These are phyloP conservation scores for Atalantia buxifolia DNA, from an alignment of 345 rosid genomes.

Conservation along the genomic window DNA sequence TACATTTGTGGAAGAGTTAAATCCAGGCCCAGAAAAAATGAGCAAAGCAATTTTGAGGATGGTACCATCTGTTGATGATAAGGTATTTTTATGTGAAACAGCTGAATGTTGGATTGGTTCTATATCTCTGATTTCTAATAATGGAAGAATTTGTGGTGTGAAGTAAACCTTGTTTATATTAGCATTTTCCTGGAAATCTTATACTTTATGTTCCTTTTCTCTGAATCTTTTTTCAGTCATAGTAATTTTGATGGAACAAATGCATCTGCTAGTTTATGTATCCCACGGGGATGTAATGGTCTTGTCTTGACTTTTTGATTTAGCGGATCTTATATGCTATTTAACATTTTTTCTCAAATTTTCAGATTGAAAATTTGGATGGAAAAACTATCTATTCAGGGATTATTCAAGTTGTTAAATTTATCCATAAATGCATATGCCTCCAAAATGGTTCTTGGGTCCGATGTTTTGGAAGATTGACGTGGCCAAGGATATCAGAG, in stretches of 20 bases:
- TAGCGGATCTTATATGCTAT: background rate
- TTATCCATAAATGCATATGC: constrained; percentile 60
- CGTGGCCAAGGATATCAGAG: constrained; percentile 92
- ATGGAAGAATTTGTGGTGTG: background rate
- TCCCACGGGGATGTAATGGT: background rate
- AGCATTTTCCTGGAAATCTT: background rate
- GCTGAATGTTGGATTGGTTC: background rate
- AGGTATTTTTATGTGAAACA: constrained; percentile 37
- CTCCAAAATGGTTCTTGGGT: constrained; percentile 73
- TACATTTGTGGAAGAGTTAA: constrained; percentile 48
- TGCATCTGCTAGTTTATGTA: background rate
- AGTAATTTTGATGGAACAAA: background rate
- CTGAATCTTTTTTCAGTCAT: background rate
- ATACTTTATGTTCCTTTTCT: background rate
- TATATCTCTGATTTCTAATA: background rate
- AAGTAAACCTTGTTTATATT: background rate
- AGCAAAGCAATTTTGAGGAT: constrained; percentile 53
- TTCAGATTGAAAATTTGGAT: constrained; percentile 53
- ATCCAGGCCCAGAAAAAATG: constrained; percentile 39
- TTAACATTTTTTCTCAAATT: constrained; percentile 12
- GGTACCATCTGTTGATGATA: constrained; percentile 35
- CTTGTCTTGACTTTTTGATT: constrained; percentile 6
- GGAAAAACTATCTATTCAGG: constrained; percentile 58
- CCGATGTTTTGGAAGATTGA: constrained; percentile 81
- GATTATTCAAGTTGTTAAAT: constrained; percentile 60